These are phyloP conservation scores for Protostelium mycophagum DNA, from an alignment of 78 protist species.

Conservation along the genomic window DNA sequence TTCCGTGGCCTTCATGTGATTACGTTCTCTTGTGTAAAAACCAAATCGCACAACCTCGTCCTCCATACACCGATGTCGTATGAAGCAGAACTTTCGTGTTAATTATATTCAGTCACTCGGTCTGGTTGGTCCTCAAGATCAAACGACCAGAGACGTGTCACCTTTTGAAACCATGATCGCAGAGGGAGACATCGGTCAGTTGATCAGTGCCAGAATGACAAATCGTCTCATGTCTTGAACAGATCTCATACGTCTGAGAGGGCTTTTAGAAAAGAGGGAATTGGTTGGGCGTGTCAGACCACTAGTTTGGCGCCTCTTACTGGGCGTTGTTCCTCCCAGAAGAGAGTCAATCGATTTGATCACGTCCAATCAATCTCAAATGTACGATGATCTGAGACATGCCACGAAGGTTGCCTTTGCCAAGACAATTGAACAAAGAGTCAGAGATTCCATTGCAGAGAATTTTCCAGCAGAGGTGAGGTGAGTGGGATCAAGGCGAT, in stretches of 20 bases:
- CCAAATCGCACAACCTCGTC: too few relatives aligned
- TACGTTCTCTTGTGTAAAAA: too few relatives aligned
- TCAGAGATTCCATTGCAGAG: not conserved
- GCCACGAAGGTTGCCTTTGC: not conserved
- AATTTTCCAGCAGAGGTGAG: not conserved
- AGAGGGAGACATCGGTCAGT: not conserved
- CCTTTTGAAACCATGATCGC: not conserved
- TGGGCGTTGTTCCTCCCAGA: not conserved
- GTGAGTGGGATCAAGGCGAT: not conserved
- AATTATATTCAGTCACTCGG: not conserved
- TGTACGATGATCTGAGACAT: not conserved
- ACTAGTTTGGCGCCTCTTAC: not conserved
- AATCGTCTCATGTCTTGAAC: not conserved
- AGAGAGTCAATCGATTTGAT: not conserved
- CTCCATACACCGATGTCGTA: not conserved
- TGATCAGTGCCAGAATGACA: not conserved
- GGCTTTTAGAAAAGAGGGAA: not conserved
- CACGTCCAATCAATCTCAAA: not conserved
- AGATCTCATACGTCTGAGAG: not conserved
- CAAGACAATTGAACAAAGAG: not conserved
- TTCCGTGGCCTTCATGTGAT: too few relatives aligned
- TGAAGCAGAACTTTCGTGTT: not conserved
- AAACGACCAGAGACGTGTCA: not conserved
- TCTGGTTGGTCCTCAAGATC: not conserved
- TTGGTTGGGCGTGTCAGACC: not conserved